Evolutionary conservation across 2,329 filamentous ascomycete species (phyloP).

Genomic region (Sporothrix humicola): DNA sequence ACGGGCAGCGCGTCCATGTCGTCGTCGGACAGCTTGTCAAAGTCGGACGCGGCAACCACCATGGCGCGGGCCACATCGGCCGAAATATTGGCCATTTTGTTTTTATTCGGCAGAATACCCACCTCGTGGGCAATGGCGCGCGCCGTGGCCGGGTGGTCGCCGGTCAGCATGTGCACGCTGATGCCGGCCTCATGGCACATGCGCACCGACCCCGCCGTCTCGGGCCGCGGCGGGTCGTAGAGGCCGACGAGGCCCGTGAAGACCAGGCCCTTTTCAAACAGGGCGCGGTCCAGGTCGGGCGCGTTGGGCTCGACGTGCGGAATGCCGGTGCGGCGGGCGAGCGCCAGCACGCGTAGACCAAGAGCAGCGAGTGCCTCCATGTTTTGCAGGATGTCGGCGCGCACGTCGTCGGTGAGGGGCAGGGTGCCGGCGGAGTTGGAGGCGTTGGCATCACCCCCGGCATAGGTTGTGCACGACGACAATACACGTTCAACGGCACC

Average conservation of each 20-base stretch:
- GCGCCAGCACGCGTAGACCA: slow-evolving; percentile 73
- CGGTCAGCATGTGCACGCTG: slow-evolving; percentile 82
- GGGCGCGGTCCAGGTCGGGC: slow-evolving; percentile 54
- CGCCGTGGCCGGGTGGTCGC: slow-evolving; percentile 79
- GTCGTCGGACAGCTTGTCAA: slow-evolving; percentile 75
- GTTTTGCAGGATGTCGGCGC: slow-evolving; percentile 52
- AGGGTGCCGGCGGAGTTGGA: too few species aligned
- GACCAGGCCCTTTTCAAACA: slow-evolving; percentile 68
- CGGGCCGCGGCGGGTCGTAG: slow-evolving; percentile 82
- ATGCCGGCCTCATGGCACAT: slow-evolving; percentile 76
- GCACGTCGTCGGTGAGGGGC: slow-evolving; percentile 49
- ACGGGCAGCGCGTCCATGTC: slow-evolving; percentile 78
- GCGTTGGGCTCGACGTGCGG: slow-evolving; percentile 43
- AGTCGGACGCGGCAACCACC: slow-evolving; percentile 77
- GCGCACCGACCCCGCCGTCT: slow-evolving; percentile 74
- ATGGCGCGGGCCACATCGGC: slow-evolving; percentile 54
- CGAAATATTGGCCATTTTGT: slow-evolving; percentile 64
- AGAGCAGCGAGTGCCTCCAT: slow-evolving; percentile 67
- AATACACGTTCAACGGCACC: slow-evolving; percentile 66
- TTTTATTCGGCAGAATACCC: slow-evolving; percentile 70
- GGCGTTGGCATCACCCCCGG: too few species aligned
- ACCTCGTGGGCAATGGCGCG: slow-evolving; percentile 81
- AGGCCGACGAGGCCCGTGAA: slow-evolving; percentile 85
- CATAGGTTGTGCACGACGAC: slow-evolving; percentile 56
- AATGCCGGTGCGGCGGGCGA: slow-evolving; percentile 61